Conservation (phyloP, 2,329 filamentous ascomycete genomes). For the Neurospora sp. region DNA sequence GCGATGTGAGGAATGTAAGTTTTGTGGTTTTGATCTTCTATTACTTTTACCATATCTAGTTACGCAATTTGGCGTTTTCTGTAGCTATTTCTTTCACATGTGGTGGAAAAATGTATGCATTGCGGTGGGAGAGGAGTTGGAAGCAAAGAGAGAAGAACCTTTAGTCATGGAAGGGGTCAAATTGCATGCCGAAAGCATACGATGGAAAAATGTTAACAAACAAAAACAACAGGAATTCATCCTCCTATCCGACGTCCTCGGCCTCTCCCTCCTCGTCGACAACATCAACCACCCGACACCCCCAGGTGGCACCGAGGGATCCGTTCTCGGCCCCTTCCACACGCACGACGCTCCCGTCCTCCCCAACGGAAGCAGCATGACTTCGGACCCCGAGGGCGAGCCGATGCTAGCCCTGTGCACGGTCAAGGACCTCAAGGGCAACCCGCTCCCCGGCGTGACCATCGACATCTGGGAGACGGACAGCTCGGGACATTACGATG, state of each 20-base stretch:
- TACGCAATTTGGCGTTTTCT: background rate
- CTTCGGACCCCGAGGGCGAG: slow-evolving; percentile 58
- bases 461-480: slow-evolving; percentile 84
- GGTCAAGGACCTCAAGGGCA: slow-evolving; percentile 53
- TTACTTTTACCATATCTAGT: too few relatives aligned
- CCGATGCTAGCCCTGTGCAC: slow-evolving; percentile 65
- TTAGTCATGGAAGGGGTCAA: background rate
- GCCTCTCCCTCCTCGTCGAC: slow-evolving; percentile 71
- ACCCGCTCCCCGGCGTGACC: slow-evolving; percentile 54
- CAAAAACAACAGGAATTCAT: slow-evolving; percentile 55
- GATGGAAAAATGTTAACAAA: background rate
- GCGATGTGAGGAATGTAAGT: slow-evolving; percentile 59
- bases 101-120: too few relatives aligned
- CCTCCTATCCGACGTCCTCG: slow-evolving; percentile 69
- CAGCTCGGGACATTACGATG: slow-evolving; percentile 70
- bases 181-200: background rate
- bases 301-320: slow-evolving; percentile 59
- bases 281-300: slow-evolving; percentile 78
- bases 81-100: background rate
- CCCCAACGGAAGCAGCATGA: slow-evolving; percentile 50
- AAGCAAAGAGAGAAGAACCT: too few relatives aligned
- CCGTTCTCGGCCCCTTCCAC: slow-evolving; percentile 74
- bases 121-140: too few relatives aligned
- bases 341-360: slow-evolving; percentile 60
- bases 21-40: background rate